phyloP scores from a whole-genome alignment of 352 stramenopile species.

The Globisporangium splendens region DNA sequence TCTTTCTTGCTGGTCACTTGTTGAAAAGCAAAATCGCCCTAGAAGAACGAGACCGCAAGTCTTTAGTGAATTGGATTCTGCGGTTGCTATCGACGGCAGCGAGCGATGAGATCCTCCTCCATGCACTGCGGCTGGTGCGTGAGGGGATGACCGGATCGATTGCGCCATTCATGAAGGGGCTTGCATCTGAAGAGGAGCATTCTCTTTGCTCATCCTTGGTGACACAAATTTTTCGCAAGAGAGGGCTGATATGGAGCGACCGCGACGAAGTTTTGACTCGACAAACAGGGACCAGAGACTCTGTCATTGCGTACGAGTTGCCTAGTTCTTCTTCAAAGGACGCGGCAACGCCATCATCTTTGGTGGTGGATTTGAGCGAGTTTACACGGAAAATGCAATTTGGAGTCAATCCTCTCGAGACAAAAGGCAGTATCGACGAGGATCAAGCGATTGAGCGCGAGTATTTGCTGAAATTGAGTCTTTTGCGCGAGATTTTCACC shows the following conservation, averaged over 20 bases:
- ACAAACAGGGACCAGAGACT: constrained; percentile 13
- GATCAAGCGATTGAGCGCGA: constrained; percentile 19
- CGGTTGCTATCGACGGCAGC: constrained; percentile 59
- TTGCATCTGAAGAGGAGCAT: constrained; percentile 12
- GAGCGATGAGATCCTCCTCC: constrained; percentile 57
- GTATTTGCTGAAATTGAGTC: constrained; percentile 38
- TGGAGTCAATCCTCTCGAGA: constrained; percentile 3
- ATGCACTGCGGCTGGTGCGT: constrained; percentile 60
- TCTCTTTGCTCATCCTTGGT: constrained; percentile 18
- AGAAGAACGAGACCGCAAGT: constrained; percentile 57
- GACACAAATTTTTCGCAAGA: constrained; percentile 45
- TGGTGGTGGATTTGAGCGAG: constrained; percentile 34
- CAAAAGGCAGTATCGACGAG: too few species aligned
- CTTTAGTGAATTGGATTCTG: constrained; percentile 59
- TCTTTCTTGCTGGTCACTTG: constrained; percentile 69
- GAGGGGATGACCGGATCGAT: constrained; percentile 28
- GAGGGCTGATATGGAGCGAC: constrained; percentile 27
- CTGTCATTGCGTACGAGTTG: constrained; percentile 23
- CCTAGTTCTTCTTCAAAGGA: neutral
- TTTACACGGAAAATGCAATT: constrained; percentile 44
- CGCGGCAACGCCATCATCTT: neutral
- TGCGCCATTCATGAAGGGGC: constrained; percentile 6
- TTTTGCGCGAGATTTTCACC: constrained; percentile 44
- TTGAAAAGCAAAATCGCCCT: constrained; percentile 48
- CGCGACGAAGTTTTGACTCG: constrained; percentile 10